Base-by-base conservation (phyloP, 257 asterid genomes). In the Vinca minor region DNA sequence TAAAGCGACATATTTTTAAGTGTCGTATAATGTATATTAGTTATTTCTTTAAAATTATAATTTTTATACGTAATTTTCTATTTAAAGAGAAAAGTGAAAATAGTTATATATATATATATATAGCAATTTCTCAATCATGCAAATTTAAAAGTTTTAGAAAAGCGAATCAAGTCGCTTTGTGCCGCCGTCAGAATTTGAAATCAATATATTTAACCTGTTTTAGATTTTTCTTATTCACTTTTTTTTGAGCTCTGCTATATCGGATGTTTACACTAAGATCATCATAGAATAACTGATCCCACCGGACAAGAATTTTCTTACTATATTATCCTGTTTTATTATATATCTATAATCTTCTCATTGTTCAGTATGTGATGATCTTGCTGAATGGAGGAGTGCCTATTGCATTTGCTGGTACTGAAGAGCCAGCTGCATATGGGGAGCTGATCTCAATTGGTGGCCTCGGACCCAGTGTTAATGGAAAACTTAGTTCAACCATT, bases 381-480 rank as follows among this genome's bases (percentile, higher is more conserved):
- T 54, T 92, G 79, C 74, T 92, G 75, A 92, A 92, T 62, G 95
- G 95, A 61, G 85, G 91, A 35, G 93, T 87, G 34, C 95, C 96
- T 21, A 75, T 92, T 69, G 71, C 89, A 20, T 92, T 92, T 71
- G 95, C 84, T 8, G 93, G 89, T 50, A 86, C 87, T 4, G 98
- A 92, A 71, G 96, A 87, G 76, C 96, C 96, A 29, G 92, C 98
- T 71, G 98, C 98, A 4, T 92, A 87, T 32, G 96, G 87, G 41
- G 96, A 92, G 62, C 64, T 92, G 57, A 81, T 85, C 71, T 92
- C 98, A 69, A 89, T 92, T 39, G 98, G 98, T 2, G 95, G 96
- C 10, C 89, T 92, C 15, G 82, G 76, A 38, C 91, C 95, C 0
- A 66, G 79, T 38, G 85, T 84, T 56, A 87, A 92, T 63, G 87